Conservation (phyloP, 768 basidiomycete genomes). For the Auriculariales sp. region DNA sequence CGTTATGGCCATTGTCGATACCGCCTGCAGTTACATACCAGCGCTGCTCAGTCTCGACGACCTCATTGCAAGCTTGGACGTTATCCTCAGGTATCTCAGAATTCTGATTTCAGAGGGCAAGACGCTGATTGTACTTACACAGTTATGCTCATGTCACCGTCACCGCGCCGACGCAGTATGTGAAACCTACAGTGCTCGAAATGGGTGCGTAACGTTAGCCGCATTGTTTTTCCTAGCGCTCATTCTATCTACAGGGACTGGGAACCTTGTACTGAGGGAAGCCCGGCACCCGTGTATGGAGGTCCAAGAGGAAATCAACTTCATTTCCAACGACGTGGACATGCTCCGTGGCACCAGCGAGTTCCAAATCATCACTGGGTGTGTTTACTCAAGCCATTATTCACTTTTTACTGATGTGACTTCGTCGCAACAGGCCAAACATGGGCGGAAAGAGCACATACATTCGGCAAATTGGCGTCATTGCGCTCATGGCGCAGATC, state of each 20-base stretch:
- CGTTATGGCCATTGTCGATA: constrained; percentile 85
- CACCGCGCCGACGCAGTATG: constrained; percentile 74
- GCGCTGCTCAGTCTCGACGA: constrained; percentile 75
- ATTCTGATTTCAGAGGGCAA: background rate
- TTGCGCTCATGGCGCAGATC: constrained; percentile 88
- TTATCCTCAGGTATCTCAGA: constrained; percentile 61
- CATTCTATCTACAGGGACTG: constrained; percentile 37
- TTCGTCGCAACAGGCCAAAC: constrained; percentile 64
- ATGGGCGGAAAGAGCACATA: constrained; percentile 99
- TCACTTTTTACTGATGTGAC: background rate
- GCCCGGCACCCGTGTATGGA: constrained; percentile 95
- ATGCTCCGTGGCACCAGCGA: constrained; percentile 86
- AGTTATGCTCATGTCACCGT: constrained; percentile 89
- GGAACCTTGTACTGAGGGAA: constrained; percentile 65
- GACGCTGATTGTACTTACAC: background rate
- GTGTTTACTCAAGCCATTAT: background rate
- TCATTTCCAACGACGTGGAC: constrained; percentile 91
- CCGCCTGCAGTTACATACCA: constrained; percentile 93
- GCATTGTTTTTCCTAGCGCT: background rate
- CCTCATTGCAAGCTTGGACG: constrained; percentile 80
- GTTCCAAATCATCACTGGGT: constrained; percentile 85
- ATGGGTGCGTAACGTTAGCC: constrained; percentile 37
- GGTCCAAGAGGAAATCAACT: constrained; percentile 87
- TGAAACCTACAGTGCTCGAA: constrained; percentile 68
- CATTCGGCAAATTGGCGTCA: constrained; percentile 93